Percentiles rank a stretch among this genome's conserved stretches.
These are phyloP conservation scores for Psilocybe subaeruginosa DNA, from an alignment of 768 basidiomycete genomes.

Conservation along the genomic window DNA sequence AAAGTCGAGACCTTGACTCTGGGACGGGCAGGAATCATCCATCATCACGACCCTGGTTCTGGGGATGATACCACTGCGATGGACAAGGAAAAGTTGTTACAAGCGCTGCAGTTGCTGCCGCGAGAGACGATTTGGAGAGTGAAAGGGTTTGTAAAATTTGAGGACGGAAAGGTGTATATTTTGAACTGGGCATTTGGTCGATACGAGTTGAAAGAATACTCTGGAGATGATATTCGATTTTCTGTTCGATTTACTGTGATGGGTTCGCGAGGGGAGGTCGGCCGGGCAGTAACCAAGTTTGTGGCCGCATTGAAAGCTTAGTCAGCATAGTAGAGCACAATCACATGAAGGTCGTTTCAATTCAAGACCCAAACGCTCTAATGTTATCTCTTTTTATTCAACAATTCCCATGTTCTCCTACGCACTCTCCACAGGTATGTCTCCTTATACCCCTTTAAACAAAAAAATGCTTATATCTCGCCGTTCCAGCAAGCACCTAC, in stretches of 20 bases:
- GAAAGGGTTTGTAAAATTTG: conserved; percentile 80
- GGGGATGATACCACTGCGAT: conserved; percentile 24
- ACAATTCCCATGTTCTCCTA: conserved; percentile 44
- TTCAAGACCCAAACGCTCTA: conserved; percentile 1
- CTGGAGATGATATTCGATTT: conserved; percentile 30
- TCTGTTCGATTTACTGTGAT: conserved; percentile 78
- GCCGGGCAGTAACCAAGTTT: conserved; percentile 56
- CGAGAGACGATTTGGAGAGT: conserved; percentile 81
- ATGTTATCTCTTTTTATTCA: conserved; percentile 11
- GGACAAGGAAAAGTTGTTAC: conserved; percentile 39
- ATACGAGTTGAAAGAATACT: conserved; percentile 57
- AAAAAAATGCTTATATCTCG: conserved; percentile 1
- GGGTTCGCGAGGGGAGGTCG: conserved; percentile 87
- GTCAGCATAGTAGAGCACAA: conserved; percentile 16
- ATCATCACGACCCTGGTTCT: conserved; percentile 10
- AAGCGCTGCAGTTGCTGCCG: conserved; percentile 53
- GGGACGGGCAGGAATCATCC: conserved; percentile 39
- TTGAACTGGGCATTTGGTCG: conserved; percentile 96
- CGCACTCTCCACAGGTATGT: conserved; percentile 44
- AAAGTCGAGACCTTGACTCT: conserved; percentile 86
- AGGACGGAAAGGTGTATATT: conserved; percentile 45
- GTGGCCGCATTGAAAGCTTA: conserved; percentile 33
- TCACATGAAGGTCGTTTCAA: conserved; percentile 24
- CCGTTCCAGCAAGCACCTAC: conserved; percentile 54
- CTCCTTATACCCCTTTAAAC: neutral